A percentile compares a stretch with the other conserved stretches of the same genome.
These are phyloP conservation scores for Cochlearia excelsa DNA, from an alignment of 345 rosid species.

Conservation along the genomic window DNA sequence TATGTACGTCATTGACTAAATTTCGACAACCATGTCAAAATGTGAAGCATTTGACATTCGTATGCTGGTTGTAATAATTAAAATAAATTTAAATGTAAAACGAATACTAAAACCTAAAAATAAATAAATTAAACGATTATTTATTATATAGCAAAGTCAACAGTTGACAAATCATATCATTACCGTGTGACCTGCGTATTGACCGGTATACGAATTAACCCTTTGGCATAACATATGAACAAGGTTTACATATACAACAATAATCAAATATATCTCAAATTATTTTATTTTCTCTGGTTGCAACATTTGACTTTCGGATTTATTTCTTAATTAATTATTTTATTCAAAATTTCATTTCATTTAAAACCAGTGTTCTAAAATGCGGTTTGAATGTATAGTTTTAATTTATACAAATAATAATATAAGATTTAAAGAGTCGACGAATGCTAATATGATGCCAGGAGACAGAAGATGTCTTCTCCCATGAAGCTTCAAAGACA, in stretches of 20 bases:
- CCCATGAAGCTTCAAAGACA: constrained; percentile 55
- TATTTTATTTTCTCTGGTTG: too few species aligned
- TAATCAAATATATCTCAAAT: too few species aligned
- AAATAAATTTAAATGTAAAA: background rate
- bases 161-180: constrained; percentile 33
- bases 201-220: too few species aligned
- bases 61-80: constrained; percentile 9
- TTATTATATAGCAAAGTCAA: constrained; percentile 25
- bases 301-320: too few species aligned
- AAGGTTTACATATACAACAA: too few species aligned
- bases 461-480: constrained; percentile 33
- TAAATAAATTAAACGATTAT: constrained; percentile 2
- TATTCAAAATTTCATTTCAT: too few species aligned
- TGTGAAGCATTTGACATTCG: constrained; percentile 33
- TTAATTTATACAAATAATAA: background rate
- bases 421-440: constrained; percentile 32
- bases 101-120: constrained; percentile 6
- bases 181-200: constrained; percentile 2
- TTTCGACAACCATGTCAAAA: constrained; percentile 12
- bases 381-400: too few species aligned
- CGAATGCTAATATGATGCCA: constrained; percentile 38
- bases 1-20: constrained; percentile 25
- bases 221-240: too few species aligned
- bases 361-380: too few species aligned
- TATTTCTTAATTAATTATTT: too few species aligned